These are phyloP conservation scores for Protomyces macrosporus DNA, from an alignment of 1,139 yeast species.

Conservation along the genomic window DNA sequence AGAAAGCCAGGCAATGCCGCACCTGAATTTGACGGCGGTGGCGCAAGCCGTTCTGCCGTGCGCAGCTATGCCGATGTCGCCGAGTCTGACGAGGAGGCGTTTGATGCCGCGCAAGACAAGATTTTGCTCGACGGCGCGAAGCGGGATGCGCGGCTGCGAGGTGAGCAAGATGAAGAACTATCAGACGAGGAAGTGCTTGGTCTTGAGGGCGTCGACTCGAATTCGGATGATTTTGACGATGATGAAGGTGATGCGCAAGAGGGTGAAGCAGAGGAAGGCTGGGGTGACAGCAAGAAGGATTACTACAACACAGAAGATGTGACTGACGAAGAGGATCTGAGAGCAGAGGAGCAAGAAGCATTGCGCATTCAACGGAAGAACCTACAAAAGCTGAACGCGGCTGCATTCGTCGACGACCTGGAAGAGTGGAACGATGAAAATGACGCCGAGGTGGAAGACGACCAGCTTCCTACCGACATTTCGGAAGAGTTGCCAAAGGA, in stretches of 20 bases:
- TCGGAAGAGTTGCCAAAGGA: slow-evolving; percentile 35
- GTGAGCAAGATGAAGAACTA: slow-evolving; percentile 26
- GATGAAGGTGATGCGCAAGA: slow-evolving; percentile 31
- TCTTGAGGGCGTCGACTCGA: slow-evolving; percentile 21
- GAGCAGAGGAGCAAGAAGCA: slow-evolving; percentile 76
- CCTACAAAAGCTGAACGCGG: slow-evolving; percentile 56
- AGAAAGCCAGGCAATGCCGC: slow-evolving; percentile 5
- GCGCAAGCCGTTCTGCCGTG: slow-evolving; percentile 4
- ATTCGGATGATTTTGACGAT: slow-evolving; percentile 17
- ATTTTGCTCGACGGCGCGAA: slow-evolving; percentile 29
- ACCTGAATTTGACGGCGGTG: slow-evolving; percentile 20
- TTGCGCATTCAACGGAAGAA: slow-evolving; percentile 80
- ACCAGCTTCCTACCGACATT: slow-evolving; percentile 29
- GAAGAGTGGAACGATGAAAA: slow-evolving; percentile 35
- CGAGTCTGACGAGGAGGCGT: slow-evolving; percentile 30
- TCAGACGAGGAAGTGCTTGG: slow-evolving; percentile 34
- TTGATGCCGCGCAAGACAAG: slow-evolving; percentile 33
- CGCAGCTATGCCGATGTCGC: slow-evolving; percentile 26
- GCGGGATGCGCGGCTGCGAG: slow-evolving; percentile 9
- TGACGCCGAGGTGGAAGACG: slow-evolving; percentile 27
- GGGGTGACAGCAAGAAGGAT: slow-evolving; percentile 73
- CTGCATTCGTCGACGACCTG: slow-evolving; percentile 37
- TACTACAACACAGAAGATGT: slow-evolving; percentile 78
- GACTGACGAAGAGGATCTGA: slow-evolving; percentile 73
- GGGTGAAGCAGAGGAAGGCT: slow-evolving; percentile 45